Conservation (phyloP, 2,329 filamentous ascomycete genomes). For the Hypoxylon sp. region DNA sequence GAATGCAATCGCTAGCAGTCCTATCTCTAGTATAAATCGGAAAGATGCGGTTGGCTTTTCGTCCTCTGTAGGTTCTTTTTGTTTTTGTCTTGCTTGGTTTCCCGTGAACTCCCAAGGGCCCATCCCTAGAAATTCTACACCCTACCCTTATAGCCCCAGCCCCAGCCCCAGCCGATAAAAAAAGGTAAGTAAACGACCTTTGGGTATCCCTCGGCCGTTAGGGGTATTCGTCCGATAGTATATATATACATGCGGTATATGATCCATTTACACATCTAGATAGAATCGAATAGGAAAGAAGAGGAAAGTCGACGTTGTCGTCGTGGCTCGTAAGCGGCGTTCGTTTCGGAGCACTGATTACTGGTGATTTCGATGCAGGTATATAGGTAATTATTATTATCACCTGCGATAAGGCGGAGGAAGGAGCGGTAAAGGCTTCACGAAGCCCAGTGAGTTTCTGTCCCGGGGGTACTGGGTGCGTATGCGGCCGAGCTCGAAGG, state of each 20-base stretch:
- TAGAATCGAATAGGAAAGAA: slow-evolving; percentile 17
- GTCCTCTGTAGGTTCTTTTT: too few relatives aligned
- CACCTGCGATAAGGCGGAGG: slow-evolving; percentile 4
- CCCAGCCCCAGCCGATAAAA: too few relatives aligned
- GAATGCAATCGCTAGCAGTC: too few relatives aligned
- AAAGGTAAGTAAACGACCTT: too few relatives aligned
- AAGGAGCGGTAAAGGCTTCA: slow-evolving; percentile 17
- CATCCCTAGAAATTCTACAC: too few relatives aligned
- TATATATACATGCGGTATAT: slow-evolving; percentile 26
- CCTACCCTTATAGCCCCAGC: too few relatives aligned
- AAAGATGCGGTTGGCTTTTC: too few relatives aligned
- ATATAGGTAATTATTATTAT: slow-evolving; percentile 2
- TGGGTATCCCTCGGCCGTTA: too few relatives aligned
- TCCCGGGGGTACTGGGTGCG: slow-evolving; percentile 4
- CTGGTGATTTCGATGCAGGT: too few relatives aligned
- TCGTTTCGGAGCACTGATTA: neutral
- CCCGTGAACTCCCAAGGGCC: slow-evolving; percentile 15
- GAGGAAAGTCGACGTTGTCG: slow-evolving; percentile 7
- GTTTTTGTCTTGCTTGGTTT: slow-evolving; percentile 1
- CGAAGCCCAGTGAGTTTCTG: slow-evolving; percentile 6
- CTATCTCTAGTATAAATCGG: too few relatives aligned
- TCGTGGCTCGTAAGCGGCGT: neutral
- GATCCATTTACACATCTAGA: slow-evolving; percentile 25
- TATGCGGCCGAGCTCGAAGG: slow-evolving; percentile 26
- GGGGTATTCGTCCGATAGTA: too few relatives aligned